Evolutionary conservation across 768 basidiomycete genomes (phyloP), one percentile per base, ranked within the genome.

Genomic region (Boletus fagicola): DNA sequence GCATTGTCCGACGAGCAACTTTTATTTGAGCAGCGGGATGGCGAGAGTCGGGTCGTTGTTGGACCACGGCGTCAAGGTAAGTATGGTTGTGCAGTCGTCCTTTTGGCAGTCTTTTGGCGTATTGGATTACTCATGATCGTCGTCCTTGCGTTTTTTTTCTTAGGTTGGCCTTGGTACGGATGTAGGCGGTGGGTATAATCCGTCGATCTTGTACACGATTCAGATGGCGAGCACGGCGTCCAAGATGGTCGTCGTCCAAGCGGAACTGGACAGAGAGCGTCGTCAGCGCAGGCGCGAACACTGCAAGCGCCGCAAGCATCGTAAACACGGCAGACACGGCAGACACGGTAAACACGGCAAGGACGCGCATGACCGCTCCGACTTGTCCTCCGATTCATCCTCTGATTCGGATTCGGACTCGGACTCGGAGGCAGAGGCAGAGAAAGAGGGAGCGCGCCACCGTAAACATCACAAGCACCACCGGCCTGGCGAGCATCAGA

Each of bases 1-100:
- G 61, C 95, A 97, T 73, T 98, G 95, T 69, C 93, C 95, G 16
- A 88, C 88, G 46, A 94, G 91, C 68, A 98, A 97, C 71, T 90
- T 95, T 71, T 90, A 96, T 74, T 68, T 98, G 47, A 80, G 85
- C 33, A 94, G 90, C 56, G 95, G 95, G 1, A 79, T 91, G 35
- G 88, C 93, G 1, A 82, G 80, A 12, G 81, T 98, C 10, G 90
- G 88, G 5, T 75, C 78, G 57, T 82, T 88, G 73, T 77, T 97
- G 6, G 93, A 96, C 71, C 73, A 72, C 38, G 92, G 90, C 0
- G 82, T 97, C 69, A 95, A 96, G 80, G 94, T 88, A 20, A 39
- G 38, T 18, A 10, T 35, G 1, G 30, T 13, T 33, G 8, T 33
- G 36, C 33, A 12, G 1, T 4, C 8, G 10, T 9, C 20, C 8